phyloP scores from a whole-genome alignment of 257 asterid species.

The Solanum chmielewskii region DNA sequence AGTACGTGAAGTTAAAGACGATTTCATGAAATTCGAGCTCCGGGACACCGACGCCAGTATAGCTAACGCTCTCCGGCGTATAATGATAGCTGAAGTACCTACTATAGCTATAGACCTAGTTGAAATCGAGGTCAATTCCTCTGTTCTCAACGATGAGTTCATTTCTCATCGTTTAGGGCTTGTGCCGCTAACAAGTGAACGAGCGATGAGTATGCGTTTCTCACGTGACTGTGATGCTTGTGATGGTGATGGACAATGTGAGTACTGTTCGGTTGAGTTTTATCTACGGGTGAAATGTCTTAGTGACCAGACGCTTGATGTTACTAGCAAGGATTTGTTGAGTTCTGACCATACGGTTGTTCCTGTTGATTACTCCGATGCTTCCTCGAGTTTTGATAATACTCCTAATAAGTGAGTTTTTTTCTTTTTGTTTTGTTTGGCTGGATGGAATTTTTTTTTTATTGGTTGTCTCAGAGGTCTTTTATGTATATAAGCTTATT shows the following conservation, averaged over 20 bases:
- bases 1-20: conserved; percentile 69
- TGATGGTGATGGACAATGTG: conserved; percentile 97
- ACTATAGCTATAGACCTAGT: conserved; percentile 91
- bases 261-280: conserved; percentile 93
- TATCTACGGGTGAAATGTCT: conserved; percentile 69
- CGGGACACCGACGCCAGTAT: conserved; percentile 82
- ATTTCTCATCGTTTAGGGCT: conserved; percentile 94
- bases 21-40: conserved; percentile 84
- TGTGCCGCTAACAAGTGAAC: conserved; percentile 72
- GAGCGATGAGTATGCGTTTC: conserved; percentile 97
- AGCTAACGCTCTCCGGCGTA: conserved; percentile 98
- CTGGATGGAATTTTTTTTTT: neutral
- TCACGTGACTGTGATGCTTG: conserved; percentile 98
- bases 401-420: conserved; percentile 31
- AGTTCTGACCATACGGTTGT: conserved; percentile 90
- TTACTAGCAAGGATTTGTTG: conserved; percentile 74
- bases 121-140: conserved; percentile 90
- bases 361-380: conserved; percentile 70
- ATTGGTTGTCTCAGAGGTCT: neutral
- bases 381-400: conserved; percentile 31
- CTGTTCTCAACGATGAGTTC: conserved; percentile 89
- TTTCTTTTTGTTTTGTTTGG: neutral
- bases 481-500: neutral
- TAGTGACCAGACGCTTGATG: conserved; percentile 77
- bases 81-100: conserved; percentile 94